Base-by-base conservation (phyloP, 225 moss, liverwort and hornwort genomes). In the Polytrichum commune region DNA sequence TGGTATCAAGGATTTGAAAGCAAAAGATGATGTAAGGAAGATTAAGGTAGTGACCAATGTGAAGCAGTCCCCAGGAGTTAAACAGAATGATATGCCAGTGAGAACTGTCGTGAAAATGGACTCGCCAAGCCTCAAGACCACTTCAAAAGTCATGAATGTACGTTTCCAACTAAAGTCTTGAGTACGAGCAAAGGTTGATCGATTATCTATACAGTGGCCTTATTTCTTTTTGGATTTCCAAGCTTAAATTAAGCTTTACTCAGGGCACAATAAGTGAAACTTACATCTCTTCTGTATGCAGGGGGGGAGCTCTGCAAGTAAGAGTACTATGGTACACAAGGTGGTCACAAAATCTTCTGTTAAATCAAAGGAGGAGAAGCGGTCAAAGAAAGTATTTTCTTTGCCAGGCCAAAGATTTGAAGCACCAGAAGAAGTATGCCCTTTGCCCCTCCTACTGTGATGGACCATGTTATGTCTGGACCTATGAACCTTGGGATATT, bases 341-440 rank as follows among this genome's bases (percentile, higher is more conserved):
- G 27, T 38, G 66, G 77, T 77, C 7, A 63, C 77, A 25, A 69
- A 66, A 73, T 77, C 66, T 28, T 54, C 76, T 13, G n/a, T 73
- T 64, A 81, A 73, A 69, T n/a, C 62, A 56, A 81, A 81, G 29
- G 69, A 70, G 70, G 76, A 81, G 73, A 81, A 81, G 69, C 23
- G 65, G 6, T 66, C 65, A 65, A 81, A 81, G 73, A 81, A 77
- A 77, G 62, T 56, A 32, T 81, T 77, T 70, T 77, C 81, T 18
- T 70, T 81, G 69, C 81, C 81, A 62, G 81, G 81, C n/a, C 81
- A 81, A 81, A 81, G 81, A 70, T 81, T 73, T 66, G 81, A 81
- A 55, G 65, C 81, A 54, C 81, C 81, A 5, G 81, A 81, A 46
- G 76, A 81, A 73, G 81, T 81, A 66, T 25, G 77, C 46, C 61